Evolutionary conservation across 305 asterid species (phyloP).

Genomic region (Coffea humblotiana): DNA sequence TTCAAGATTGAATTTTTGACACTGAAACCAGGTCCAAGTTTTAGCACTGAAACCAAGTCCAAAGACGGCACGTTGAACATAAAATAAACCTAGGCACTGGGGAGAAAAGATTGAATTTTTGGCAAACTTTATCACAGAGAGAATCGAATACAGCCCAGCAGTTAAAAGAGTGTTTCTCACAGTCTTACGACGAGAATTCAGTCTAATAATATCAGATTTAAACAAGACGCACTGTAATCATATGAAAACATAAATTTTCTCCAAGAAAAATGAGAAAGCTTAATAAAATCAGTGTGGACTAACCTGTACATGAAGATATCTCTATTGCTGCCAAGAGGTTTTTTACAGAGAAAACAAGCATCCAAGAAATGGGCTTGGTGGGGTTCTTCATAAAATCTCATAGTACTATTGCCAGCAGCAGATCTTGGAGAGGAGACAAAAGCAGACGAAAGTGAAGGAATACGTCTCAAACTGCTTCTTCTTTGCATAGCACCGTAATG

Average conservation of each 20-base stretch:
- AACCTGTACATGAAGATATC: slow-evolving; percentile 53
- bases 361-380: slow-evolving; percentile 42
- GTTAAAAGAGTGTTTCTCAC: too few relatives aligned
- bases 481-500: slow-evolving; percentile 21
- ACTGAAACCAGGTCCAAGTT: neutral
- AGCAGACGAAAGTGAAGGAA: slow-evolving; percentile 7
- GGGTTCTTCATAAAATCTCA: slow-evolving; percentile 26
- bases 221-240: neutral
- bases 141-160: too few relatives aligned
- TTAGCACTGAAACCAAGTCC: neutral
- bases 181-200: too few relatives aligned
- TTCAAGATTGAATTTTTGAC: neutral
- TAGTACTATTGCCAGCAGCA: slow-evolving; percentile 17
- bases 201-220: too few relatives aligned
- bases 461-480: slow-evolving; percentile 23
- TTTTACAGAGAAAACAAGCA: slow-evolving; percentile 40
- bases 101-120: neutral
- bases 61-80: neutral
- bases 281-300: neutral
- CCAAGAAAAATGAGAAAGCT: too few relatives aligned
- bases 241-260: neutral
- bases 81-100: neutral
- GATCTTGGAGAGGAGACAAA: slow-evolving; percentile 29
- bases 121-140: neutral
- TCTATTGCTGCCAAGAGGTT: slow-evolving; percentile 28